A percentile compares a stretch with the other conserved stretches of the same genome.
Evolutionary conservation across 208 protist species (phyloP).

Genomic region (Trypanosoma brucei): DNA sequence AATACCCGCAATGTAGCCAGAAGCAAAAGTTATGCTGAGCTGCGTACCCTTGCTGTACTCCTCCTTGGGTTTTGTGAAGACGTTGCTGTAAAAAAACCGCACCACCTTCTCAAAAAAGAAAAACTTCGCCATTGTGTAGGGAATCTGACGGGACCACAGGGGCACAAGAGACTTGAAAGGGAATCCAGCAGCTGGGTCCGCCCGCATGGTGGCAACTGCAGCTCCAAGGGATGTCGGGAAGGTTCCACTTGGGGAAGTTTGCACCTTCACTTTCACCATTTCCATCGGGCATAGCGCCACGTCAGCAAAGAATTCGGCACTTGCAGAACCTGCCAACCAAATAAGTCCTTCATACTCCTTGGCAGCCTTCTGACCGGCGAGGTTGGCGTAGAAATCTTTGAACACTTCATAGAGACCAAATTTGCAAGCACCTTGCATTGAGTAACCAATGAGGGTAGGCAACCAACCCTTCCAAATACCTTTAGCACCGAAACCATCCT

Average conservation of each 20-base stretch:
- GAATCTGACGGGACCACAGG: slow-evolving; percentile 93
- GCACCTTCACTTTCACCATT: slow-evolving; percentile 91
- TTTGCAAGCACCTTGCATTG: slow-evolving; percentile 90
- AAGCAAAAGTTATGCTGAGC: slow-evolving; percentile 88
- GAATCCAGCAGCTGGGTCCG: slow-evolving; percentile 72
- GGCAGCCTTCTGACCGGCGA: slow-evolving; percentile 83
- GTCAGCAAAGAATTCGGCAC: slow-evolving; percentile 96
- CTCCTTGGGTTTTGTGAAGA: slow-evolving; percentile 86
- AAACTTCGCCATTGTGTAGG: slow-evolving; percentile 96
- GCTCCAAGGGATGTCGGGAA: slow-evolving; percentile 72
- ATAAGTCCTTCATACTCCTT: slow-evolving; percentile 70
- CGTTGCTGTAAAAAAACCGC: slow-evolving; percentile 81
- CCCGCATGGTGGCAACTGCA: slow-evolving; percentile 65
- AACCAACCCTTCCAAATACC: slow-evolving; percentile 89
- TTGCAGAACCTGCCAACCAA: slow-evolving; percentile 90
- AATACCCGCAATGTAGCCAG: slow-evolving; percentile 94
- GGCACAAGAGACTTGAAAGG: slow-evolving; percentile 88
- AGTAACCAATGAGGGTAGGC: slow-evolving; percentile 92
- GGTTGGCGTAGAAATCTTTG: slow-evolving; percentile 88
- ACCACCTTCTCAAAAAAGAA: slow-evolving; percentile 89
- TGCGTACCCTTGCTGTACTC: slow-evolving; percentile 87
- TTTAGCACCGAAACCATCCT: slow-evolving; percentile 65
- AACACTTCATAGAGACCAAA: slow-evolving; percentile 95
- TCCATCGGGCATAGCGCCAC: slow-evolving; percentile 94
- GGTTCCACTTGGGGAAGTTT: slow-evolving; percentile 80